Base-by-base conservation (phyloP, 495 filamentous ascomycete species). In the Penicillium ucsense region DNA sequence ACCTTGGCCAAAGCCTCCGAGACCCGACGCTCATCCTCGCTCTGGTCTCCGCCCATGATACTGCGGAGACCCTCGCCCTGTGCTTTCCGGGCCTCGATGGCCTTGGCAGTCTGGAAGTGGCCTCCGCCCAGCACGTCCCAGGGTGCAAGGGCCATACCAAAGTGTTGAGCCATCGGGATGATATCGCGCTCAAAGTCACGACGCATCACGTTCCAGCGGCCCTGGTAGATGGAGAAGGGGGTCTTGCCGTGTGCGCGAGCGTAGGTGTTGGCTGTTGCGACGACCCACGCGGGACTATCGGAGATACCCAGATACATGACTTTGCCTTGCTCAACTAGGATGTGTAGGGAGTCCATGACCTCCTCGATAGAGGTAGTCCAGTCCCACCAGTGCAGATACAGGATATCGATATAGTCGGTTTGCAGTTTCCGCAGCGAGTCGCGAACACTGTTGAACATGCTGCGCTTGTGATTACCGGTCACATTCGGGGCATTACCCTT, bases 361-460 rank as follows among this genome's bases (percentile, higher is more conserved):
- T 85, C 81, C 38, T 77, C 69, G 44, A 85, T 73, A 4, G 76
- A 75, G 29, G 74, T 78, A 5, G 69, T 67, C 32, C 65, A 64
- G 52, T 81, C 78, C 77, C 77, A 82, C 72, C 71, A 78, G 56
- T 82, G 79, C n/a, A 82, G 46, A 55, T 81, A 82, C 11, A 80
- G 63, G 28, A 85, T 60, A 52, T 86, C 84, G 54, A 86, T 76
- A 47, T 73, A 86, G 47, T 73, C 72, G 0, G 83, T 88, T 47
- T 75, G 75, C 28, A 86, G 71, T 53, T 83, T 84, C 55, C 67
- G 65, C 39, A 86, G 57, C 7, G 67, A 74, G 8, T 70, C 73
- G 2, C 74, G 64, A 33, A 87, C 54, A n/a, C 72, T 76, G 27
- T 81, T 32, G 41, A 72, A 70, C 51, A 86, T 47, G 51, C 64